Evolutionary conservation across 2,329 filamentous ascomycete species (phyloP).

Genomic region (Cladosporium sphaerospermum): DNA sequence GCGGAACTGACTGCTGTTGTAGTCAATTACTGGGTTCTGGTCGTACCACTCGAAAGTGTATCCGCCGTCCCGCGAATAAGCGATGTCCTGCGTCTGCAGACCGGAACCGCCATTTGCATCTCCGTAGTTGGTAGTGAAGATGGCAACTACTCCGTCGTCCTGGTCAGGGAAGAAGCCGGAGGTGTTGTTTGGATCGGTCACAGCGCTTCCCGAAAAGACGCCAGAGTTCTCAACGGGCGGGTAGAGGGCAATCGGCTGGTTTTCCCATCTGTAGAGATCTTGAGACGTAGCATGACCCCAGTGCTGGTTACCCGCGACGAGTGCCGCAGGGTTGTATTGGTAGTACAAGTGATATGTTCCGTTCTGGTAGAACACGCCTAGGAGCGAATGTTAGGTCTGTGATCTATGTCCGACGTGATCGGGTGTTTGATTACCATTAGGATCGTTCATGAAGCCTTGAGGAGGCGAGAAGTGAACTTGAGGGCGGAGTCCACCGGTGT

Average conservation of each 20-base stretch:
- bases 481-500: conserved; percentile 14
- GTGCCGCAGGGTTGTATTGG: conserved; percentile 48
- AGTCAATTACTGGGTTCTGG: conserved; percentile 53
- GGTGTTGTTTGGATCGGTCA: conserved; percentile 57
- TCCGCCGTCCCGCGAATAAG: conserved; percentile 55
- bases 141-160: conserved; percentile 53
- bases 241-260: conserved; percentile 55
- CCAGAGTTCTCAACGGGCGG: conserved; percentile 48
- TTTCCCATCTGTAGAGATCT: conserved; percentile 57
- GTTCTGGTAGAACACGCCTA: conserved; percentile 45
- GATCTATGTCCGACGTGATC: conserved; percentile 12
- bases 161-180: conserved; percentile 57
- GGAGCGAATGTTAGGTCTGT: conserved; percentile 56
- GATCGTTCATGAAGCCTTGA: conserved; percentile 43
- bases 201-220: conserved; percentile 42
- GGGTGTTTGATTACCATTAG: not conserved
- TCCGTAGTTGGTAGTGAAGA: conserved; percentile 38
- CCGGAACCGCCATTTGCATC: conserved; percentile 18
- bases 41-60: conserved; percentile 54
- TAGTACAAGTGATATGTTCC: conserved; percentile 59
- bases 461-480: conserved; percentile 18
- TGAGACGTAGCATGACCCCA: conserved; percentile 59
- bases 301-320: conserved; percentile 51
- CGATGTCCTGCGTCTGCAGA: conserved; percentile 51
- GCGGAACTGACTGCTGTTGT: conserved; percentile 50